These are phyloP conservation scores for Berberis thunbergii DNA, from an alignment of 164 flowering plant species.

Conservation along the genomic window DNA sequence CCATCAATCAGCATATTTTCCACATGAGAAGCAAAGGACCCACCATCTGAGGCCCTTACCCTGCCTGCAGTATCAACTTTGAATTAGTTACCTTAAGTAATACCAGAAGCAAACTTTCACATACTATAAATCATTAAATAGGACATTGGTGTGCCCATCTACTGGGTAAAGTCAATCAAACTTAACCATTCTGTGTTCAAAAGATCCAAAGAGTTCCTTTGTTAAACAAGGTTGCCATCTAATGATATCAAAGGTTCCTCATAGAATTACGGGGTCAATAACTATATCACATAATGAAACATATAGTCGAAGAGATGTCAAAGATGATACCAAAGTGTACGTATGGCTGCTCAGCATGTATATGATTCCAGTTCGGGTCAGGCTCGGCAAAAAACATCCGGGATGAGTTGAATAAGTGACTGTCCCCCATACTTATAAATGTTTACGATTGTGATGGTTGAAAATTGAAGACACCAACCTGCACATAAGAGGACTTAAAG, in stretches of 20 bases:
- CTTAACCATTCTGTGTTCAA: too few species aligned
- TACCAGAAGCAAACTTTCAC: too few species aligned
- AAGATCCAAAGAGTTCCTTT: too few species aligned
- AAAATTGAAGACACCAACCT: slow-evolving; percentile 14
- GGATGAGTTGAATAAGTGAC: slow-evolving; percentile 34
- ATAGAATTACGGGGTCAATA: too few species aligned
- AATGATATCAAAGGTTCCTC: too few species aligned
- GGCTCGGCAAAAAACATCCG: slow-evolving; percentile 38
- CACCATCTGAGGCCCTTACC: slow-evolving; percentile 24
- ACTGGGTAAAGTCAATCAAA: too few species aligned
- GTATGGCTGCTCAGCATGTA: slow-evolving; percentile 18
- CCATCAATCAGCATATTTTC: slow-evolving; percentile 30
- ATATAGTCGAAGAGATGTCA: too few species aligned
- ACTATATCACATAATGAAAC: too few species aligned
- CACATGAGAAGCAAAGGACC: slow-evolving; percentile 25
- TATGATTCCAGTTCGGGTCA: slow-evolving; percentile 40
- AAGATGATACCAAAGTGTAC: slow-evolving; percentile 31
- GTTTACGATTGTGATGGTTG: not conserved
- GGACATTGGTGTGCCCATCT: too few species aligned
- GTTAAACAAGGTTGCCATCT: too few species aligned
- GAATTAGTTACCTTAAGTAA: not conserved
- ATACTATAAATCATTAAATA: too few species aligned
- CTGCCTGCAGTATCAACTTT: slow-evolving; percentile 20
- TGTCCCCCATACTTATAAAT: slow-evolving; percentile 47
- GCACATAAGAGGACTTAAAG: slow-evolving; percentile 5